Evolutionary conservation across 176 grass and related monocot genomes (phyloP).

Genomic region (bread wheat (Triticum aestivum)): DNA sequence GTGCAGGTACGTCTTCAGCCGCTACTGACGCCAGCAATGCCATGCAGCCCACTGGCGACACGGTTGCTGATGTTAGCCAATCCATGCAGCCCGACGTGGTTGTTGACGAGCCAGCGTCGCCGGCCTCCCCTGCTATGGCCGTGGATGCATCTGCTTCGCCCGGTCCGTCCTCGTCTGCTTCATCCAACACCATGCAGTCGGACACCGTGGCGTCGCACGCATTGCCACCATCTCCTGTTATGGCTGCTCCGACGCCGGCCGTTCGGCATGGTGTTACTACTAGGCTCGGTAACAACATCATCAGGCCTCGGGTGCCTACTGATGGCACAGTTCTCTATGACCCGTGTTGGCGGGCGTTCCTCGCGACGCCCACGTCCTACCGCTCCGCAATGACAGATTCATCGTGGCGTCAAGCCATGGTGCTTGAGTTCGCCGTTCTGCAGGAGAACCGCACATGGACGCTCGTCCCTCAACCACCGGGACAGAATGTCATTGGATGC

Average conservation of each 20-base stretch:
- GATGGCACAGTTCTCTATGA: not conserved
- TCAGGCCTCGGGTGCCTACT: not conserved
- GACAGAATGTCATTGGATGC: too few species aligned
- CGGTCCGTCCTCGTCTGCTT: not conserved
- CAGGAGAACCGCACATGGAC: too few species aligned
- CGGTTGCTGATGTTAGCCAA: too few species aligned
- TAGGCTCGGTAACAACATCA: not conserved
- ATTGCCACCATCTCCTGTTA: not conserved
- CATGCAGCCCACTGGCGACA: too few species aligned
- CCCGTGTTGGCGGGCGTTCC: not conserved
- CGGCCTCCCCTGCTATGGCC: not conserved
- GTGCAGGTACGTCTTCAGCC: too few species aligned
- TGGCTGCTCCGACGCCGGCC: not conserved
- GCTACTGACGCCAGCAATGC: too few species aligned
- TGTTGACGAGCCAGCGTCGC: not conserved
- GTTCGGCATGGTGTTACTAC: not conserved
- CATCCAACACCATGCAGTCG: not conserved
- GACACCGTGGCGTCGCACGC: not conserved
- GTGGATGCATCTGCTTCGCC: not conserved
- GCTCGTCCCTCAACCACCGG: too few species aligned
- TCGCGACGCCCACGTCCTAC: too few species aligned
- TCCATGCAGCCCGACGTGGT: too few species aligned
- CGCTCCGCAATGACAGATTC: too few species aligned
- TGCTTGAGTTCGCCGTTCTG: too few species aligned
- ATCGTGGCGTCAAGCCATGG: too few species aligned